Conservation (phyloP, 31 red algal genomes). For the Bonnemaisonia californica region DNA sequence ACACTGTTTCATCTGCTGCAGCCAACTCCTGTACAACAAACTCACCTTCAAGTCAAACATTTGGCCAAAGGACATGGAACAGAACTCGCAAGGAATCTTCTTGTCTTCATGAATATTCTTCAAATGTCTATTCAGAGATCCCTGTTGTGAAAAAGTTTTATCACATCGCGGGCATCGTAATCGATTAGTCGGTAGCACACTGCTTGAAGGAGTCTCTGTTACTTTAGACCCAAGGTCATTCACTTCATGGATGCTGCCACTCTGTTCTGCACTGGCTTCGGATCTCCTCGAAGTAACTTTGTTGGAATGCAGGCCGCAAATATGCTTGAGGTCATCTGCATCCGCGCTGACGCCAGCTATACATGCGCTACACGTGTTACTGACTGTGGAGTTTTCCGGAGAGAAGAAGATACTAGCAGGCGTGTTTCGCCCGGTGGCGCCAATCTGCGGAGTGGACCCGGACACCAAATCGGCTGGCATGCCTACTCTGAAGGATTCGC, state of each 20-base stretch:
- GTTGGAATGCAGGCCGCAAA: not conserved
- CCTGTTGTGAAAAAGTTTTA: slow-evolving; percentile 70
- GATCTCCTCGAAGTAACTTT: not conserved
- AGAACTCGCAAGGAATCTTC: slow-evolving; percentile 73
- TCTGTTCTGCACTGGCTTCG: not conserved
- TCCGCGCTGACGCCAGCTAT: not conserved
- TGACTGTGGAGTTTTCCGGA: not conserved
- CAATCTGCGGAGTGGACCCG: not conserved
- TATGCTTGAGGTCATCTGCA: not conserved
- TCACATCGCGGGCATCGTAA: slow-evolving; percentile 35
- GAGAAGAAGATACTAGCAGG: not conserved
- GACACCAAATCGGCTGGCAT: not conserved
- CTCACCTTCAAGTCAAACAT: slow-evolving; percentile 79
- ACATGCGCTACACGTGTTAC: not conserved
- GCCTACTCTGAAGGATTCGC: not conserved
- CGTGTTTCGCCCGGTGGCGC: not conserved
- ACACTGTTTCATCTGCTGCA: too few relatives aligned
- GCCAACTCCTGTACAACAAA: too few relatives aligned
- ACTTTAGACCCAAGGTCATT: slow-evolving; percentile 9
- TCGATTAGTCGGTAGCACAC: not conserved
- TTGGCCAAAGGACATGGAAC: slow-evolving; percentile 70
- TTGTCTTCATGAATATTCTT: slow-evolving; percentile 71
- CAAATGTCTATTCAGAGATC: slow-evolving; percentile 69
- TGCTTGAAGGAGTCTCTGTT: not conserved
- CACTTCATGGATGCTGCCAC: not conserved